Evolutionary conservation across 495 filamentous ascomycete genomes (phyloP).

Genomic region (Hyaloscypha variabilis): DNA sequence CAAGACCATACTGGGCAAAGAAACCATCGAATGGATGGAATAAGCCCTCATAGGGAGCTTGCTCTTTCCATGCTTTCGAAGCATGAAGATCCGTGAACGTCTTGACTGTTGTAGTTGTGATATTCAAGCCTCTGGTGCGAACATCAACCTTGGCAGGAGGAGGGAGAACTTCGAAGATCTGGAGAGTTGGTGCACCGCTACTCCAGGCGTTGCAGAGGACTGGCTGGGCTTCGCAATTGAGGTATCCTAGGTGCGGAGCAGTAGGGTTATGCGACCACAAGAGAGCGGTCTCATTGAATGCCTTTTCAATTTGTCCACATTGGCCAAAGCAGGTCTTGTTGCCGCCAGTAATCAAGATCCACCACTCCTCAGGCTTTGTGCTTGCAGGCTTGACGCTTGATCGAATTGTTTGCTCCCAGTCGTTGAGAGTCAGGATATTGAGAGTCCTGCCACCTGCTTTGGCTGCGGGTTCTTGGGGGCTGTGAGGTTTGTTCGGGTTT

Average conservation of each 20-base stretch:
- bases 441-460: constrained; percentile 55
- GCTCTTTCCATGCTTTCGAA: constrained; percentile 61
- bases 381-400: constrained; percentile 58
- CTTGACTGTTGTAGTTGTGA: constrained; percentile 64
- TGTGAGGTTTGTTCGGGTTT: constrained; percentile 40
- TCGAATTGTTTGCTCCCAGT: constrained; percentile 72
- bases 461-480: constrained; percentile 45
- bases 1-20: constrained; percentile 65
- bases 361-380: constrained; percentile 72
- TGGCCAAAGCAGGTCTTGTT: constrained; percentile 85
- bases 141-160: constrained; percentile 61
- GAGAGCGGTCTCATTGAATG: constrained; percentile 63
- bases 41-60: constrained; percentile 64
- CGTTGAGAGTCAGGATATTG: constrained; percentile 65
- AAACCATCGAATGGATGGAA: constrained; percentile 82
- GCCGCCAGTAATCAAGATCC: constrained; percentile 77
- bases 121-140: constrained; percentile 62
- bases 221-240: constrained; percentile 79
- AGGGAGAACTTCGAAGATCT: constrained; percentile 67
- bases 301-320: constrained; percentile 48
- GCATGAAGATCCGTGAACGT: constrained; percentile 65
- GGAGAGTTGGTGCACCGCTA: constrained; percentile 68
- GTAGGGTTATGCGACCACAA: constrained; percentile 67
- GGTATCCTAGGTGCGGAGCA: constrained; percentile 67
- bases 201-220: constrained; percentile 86